Conservation (phyloP, 2,329 filamentous ascomycete species). For the Alternaria tenuissima region DNA sequence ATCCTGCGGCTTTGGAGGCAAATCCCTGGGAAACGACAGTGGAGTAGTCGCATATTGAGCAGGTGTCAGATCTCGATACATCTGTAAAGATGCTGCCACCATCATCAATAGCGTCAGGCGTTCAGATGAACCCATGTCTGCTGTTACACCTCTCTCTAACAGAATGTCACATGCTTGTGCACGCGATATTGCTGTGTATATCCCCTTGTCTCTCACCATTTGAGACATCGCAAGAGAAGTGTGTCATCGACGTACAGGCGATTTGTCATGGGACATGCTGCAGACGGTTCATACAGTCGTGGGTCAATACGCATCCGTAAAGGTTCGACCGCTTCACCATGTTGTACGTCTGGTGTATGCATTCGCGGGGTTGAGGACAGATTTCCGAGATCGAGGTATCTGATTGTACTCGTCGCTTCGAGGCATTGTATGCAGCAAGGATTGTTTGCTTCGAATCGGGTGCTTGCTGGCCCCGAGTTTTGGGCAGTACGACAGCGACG, state of each 20-base stretch:
- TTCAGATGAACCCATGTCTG: background rate
- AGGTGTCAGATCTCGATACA: background rate
- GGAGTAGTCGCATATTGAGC: background rate
- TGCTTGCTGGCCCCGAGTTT: slow-evolving; percentile 2
- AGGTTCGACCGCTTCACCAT: background rate
- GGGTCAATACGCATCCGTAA: background rate
- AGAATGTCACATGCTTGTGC: background rate
- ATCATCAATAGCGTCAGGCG: background rate
- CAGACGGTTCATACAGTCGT: background rate
- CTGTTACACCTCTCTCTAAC: background rate
- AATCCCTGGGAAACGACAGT: background rate
- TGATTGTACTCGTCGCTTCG: background rate
- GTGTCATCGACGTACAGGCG: too few species aligned
- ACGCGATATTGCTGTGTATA: background rate
- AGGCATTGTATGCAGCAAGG: slow-evolving; percentile 5
- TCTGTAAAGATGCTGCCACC: background rate
- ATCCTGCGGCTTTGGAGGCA: background rate
- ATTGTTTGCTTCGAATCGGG: slow-evolving; percentile 14
- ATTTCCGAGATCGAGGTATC: background rate
- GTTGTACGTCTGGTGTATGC: background rate
- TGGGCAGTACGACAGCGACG: slow-evolving; percentile 10
- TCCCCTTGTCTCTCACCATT: background rate
- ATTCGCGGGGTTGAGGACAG: background rate
- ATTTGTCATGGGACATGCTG: background rate
- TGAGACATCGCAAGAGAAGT: background rate